A percentile compares a stretch with the other conserved stretches of the same genome.
These are phyloP conservation scores for Hibiscus tridactylites DNA, from an alignment of 345 rosid genomes.

Conservation along the genomic window DNA sequence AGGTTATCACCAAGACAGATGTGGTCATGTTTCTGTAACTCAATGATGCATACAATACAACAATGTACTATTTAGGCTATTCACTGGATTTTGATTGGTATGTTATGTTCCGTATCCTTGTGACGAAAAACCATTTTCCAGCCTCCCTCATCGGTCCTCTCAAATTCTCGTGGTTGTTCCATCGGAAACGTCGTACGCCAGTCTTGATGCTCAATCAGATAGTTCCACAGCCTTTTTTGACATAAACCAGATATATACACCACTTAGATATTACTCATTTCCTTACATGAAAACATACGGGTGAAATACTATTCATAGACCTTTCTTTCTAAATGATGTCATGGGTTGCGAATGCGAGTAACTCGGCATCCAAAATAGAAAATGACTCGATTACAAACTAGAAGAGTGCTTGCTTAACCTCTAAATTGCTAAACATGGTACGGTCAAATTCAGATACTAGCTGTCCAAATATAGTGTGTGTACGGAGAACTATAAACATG, in stretches of 20 bases:
- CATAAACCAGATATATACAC: constrained; percentile 8
- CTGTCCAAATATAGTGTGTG: neutral
- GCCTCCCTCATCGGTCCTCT: constrained; percentile 44
- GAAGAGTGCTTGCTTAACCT: neutral
- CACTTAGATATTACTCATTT: neutral
- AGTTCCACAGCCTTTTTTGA: constrained; percentile 44
- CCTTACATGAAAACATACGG: neutral
- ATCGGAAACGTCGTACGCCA: constrained; percentile 56
- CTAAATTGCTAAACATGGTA: neutral
- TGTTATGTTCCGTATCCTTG: neutral
- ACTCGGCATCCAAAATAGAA: neutral
- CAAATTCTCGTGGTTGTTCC: constrained; percentile 54
- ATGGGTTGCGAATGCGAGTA: too few species aligned
- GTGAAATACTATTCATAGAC: neutral
- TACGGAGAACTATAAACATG: neutral
- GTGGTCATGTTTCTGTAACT: neutral
- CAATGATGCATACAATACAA: neutral
- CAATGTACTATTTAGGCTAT: neutral
- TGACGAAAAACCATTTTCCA: constrained; percentile 33
- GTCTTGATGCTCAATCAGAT: constrained; percentile 43
- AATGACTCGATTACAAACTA: neutral
- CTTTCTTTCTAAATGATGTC: too few species aligned
- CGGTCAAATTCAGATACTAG: neutral
- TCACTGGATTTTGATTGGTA: neutral
- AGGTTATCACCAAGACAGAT: neutral